Conservation (phyloP, 257 asterid species). For the Plantago major region DNA sequence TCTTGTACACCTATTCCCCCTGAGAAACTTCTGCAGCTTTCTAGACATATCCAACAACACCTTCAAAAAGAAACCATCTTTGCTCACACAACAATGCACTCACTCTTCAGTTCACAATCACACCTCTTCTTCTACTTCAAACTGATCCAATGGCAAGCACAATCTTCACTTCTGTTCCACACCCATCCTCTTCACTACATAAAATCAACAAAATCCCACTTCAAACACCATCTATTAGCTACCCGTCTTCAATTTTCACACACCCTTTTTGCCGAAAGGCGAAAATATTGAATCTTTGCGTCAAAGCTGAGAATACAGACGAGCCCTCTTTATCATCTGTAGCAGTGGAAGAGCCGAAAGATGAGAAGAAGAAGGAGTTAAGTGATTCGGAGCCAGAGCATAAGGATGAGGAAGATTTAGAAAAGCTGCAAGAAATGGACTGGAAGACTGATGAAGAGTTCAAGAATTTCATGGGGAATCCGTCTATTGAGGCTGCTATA, state of each 20-base stretch:
- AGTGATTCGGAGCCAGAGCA: constrained; percentile 19
- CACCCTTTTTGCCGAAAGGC: constrained; percentile 23
- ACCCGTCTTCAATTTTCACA: constrained; percentile 24
- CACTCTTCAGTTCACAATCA: constrained; percentile 7
- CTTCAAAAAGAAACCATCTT: constrained; percentile 20
- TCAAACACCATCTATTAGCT: constrained; percentile 8
- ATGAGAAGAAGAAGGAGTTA: constrained; percentile 28
- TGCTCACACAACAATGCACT: constrained; percentile 1
- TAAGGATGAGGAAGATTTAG: constrained; percentile 34
- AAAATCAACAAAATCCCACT: constrained; percentile 19
- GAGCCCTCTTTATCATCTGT: constrained; percentile 44
- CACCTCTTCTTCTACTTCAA: neutral
- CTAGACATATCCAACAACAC: constrained; percentile 38
- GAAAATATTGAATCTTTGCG: constrained; percentile 45
- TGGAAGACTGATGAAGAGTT: constrained; percentile 89
- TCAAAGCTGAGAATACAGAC: constrained; percentile 43
- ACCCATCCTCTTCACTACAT: constrained; percentile 35
- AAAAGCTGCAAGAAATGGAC: constrained; percentile 69
- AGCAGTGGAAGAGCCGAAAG: constrained; percentile 43
- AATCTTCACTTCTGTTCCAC: constrained; percentile 28
- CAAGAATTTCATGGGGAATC: constrained; percentile 94
- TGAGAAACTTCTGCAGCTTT: constrained; percentile 52
- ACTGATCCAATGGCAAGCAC: constrained; percentile 46
- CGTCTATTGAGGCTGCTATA: constrained; percentile 93
- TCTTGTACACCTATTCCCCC: constrained; percentile 26